Evolutionary conservation across 2,329 filamentous ascomycete genomes (phyloP).

Genomic region (Tricladium varicosporioides): DNA sequence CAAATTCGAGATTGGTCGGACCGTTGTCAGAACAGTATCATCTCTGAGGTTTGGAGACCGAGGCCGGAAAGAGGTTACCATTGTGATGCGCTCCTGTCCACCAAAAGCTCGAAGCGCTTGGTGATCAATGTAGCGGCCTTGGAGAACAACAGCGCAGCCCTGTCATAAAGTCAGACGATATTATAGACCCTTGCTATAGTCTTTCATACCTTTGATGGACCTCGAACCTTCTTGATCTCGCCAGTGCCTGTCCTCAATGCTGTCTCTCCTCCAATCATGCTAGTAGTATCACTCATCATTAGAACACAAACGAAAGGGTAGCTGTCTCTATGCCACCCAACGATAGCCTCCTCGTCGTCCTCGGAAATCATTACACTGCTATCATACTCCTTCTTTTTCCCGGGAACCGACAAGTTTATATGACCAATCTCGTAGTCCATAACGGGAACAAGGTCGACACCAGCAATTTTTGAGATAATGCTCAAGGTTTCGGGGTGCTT

Average conservation of each 20-base stretch:
- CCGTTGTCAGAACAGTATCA: constrained; percentile 38
- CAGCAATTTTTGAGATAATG: constrained; percentile 54
- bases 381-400: constrained; percentile 25
- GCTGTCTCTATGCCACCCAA: constrained; percentile 50
- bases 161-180: constrained; percentile 15
- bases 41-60: constrained; percentile 39
- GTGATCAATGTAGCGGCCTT: constrained; percentile 46
- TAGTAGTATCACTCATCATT: constrained; percentile 47
- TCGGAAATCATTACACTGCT: constrained; percentile 28
- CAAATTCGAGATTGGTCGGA: constrained; percentile 38
- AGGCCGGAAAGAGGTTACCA: constrained; percentile 46
- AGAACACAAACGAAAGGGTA: constrained; percentile 51
- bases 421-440: constrained; percentile 59
- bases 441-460: constrained; percentile 54
- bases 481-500: constrained; percentile 52
- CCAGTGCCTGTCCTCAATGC: constrained; percentile 55
- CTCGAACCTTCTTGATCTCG: constrained; percentile 43
- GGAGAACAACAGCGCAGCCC: constrained; percentile 43
- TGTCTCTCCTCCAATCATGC: constrained; percentile 54
- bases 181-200: neutral
- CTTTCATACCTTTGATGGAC: constrained; percentile 40
- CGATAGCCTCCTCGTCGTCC: constrained; percentile 37
- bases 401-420: constrained; percentile 51
- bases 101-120: constrained; percentile 41
- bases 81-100: constrained; percentile 44